phyloP scores from a whole-genome alignment of 202 grass and related monocot genomes.

The Setaria italica region DNA sequence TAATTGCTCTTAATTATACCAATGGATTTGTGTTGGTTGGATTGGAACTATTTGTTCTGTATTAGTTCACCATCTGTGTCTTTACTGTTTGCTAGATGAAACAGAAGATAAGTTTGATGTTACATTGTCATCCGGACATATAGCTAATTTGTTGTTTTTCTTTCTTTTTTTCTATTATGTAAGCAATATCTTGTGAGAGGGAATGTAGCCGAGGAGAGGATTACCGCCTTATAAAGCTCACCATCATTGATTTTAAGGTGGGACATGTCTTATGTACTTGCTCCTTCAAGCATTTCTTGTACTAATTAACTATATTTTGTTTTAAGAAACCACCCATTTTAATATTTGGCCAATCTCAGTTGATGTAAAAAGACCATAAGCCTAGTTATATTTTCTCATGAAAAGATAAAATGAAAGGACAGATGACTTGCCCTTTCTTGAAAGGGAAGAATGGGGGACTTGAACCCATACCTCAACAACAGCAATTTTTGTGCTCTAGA shows the following conservation, averaged over 20 bases:
- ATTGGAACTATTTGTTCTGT: slow-evolving; percentile 6
- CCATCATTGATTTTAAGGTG: slow-evolving; percentile 87
- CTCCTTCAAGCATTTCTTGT: slow-evolving; percentile 33
- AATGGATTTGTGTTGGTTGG: slow-evolving; percentile 26
- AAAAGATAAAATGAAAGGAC: slow-evolving; percentile 1
- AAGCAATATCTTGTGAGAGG: slow-evolving; percentile 91
- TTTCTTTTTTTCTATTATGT: slow-evolving; percentile 36
- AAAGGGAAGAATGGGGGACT: neutral
- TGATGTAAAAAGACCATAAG: neutral
- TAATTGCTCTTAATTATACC: slow-evolving; percentile 21
- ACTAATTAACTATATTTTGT: neutral
- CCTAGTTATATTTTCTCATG: neutral
- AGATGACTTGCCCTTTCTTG: neutral
- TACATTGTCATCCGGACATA: neutral
- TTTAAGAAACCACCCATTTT: neutral
- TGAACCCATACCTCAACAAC: neutral
- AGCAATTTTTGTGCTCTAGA: neutral
- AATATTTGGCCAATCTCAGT: slow-evolving; percentile 15
- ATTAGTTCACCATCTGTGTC: neutral
- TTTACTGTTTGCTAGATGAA: slow-evolving; percentile 24
- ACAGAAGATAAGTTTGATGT: slow-evolving; percentile 1
- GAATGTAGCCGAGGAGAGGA: slow-evolving; percentile 97
- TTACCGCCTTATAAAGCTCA: slow-evolving; percentile 93
- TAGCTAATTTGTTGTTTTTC: slow-evolving; percentile 12
- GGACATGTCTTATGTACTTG: slow-evolving; percentile 36